Conservation (phyloP, 495 filamentous ascomycete genomes). For the Letharia lupina region DNA sequence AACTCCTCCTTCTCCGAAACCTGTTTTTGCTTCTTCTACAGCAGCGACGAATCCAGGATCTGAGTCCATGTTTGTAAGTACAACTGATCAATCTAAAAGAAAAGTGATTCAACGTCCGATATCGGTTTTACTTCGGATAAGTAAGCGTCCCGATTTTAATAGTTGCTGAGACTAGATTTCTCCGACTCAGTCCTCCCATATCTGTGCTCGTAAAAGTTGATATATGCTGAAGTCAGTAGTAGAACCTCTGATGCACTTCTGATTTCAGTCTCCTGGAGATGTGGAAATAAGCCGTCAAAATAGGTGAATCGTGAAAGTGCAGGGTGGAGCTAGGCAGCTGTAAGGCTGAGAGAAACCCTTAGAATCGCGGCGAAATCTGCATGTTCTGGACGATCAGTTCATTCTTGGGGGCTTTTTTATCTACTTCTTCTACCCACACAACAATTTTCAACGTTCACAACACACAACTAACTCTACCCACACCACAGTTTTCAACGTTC, state of each 20-base stretch:
- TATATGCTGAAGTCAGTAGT: background rate
- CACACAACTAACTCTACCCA: background rate
- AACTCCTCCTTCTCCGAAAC: constrained; percentile 66
- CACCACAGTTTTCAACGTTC: background rate
- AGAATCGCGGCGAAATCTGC: constrained; percentile 23
- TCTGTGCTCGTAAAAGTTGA: background rate
- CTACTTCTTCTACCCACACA: background rate
- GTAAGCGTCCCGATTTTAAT: background rate
- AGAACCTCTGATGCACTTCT: background rate
- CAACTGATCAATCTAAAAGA: background rate
- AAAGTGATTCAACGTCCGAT: background rate
- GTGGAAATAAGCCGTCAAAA: background rate
- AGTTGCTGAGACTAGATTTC: background rate
- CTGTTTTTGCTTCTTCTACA: constrained; percentile 66
- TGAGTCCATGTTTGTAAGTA: constrained; percentile 32
- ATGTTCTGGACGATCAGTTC: constrained; percentile 11
- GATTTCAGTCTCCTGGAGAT: background rate
- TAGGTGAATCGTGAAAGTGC: background rate
- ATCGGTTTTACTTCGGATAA: no score
- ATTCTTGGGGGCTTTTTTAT: constrained; percentile 7
- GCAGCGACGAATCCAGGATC: constrained; percentile 49
- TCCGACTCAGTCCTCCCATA: background rate
- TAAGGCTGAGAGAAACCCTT: constrained; percentile 21
- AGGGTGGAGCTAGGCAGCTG: constrained; percentile 11
- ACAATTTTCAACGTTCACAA: background rate